Base-by-base conservation (phyloP, 805 yeast genomes). In the Wickerhamomyces mucosus region DNA sequence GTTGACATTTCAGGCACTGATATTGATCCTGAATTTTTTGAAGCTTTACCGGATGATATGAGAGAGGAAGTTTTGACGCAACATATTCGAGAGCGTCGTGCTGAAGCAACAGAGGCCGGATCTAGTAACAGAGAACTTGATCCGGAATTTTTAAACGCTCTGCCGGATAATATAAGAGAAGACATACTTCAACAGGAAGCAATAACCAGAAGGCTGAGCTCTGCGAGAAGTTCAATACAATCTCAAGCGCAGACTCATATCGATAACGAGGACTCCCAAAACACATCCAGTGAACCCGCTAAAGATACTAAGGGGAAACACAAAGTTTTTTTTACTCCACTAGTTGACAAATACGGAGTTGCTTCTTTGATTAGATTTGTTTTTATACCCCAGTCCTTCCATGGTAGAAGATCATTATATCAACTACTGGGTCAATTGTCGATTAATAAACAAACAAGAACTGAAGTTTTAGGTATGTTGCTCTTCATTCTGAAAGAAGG, bases 21-120 rank as follows among this genome's bases (percentile, higher is more conserved):
- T 33, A 84, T 88, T 36, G 96, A 88, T 56, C 94, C 95, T 0
- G 89, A 82, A 42, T 88, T 85, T 51, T 63, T 88, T 38, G 80
- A 78, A 45, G 96, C 95, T 0, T 64, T 88, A 22, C 96, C 96
- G 0, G 95, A 84, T 27, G 92, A 83, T 32, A 81, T 88, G 82
- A 64, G 96, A 30, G 94, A 85, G 40, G 96, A 88, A 48, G 96
- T 86, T 0, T 76, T 83, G 48, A 73, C 88, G 0, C 89, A 85
- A 40, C 95, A 86, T 47, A 61, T 85, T 6, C 61, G 86, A 26
- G 92, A 83, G 42, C 63, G 88, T 36, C 64, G 92, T 37, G 78
- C 64, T 27, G 72, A 62, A 59, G 82, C 69, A 2, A 50, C 58
- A 11, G 48, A 55, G 26, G 58, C 38, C 50, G 63, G 73, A 1